A percentile compares a stretch with the other conserved stretches of the same genome.
Conservation (phyloP, 139 green algal species). For the Choricystis sp. region DNA sequence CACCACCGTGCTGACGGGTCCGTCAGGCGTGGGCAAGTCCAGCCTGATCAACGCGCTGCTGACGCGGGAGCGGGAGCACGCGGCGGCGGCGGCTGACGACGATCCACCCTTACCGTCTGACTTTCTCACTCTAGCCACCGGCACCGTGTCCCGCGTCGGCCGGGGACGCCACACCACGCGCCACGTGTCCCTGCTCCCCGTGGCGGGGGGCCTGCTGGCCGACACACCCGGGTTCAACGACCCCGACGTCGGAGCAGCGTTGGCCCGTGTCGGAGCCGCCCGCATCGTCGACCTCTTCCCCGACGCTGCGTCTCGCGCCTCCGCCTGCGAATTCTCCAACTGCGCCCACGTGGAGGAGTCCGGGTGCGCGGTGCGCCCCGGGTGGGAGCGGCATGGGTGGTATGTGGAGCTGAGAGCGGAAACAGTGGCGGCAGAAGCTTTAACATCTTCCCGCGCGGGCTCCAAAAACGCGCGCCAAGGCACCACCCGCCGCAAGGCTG, state of each 20-base stretch:
- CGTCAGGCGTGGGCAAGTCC: conserved; percentile 84
- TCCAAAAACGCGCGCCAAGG: conserved; percentile 43
- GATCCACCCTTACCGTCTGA: too few species aligned
- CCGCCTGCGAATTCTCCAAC: conserved; percentile 48
- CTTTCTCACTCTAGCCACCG: conserved; percentile 30
- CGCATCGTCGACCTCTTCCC: conserved; percentile 39
- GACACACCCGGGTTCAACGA: conserved; percentile 89
- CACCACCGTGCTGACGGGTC: conserved; percentile 70
- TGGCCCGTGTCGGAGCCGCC: conserved; percentile 6
- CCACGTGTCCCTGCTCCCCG: conserved; percentile 52
- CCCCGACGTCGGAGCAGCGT: conserved; percentile 36
- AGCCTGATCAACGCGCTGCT: conserved; percentile 81
- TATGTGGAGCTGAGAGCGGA: conserved; percentile 61
- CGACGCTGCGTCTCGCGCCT: conserved; percentile 21
- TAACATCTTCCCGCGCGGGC: conserved; percentile 9
- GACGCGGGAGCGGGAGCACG: background rate
- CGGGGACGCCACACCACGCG: conserved; percentile 86
- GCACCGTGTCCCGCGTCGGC: conserved; percentile 54
- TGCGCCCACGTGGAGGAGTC: conserved; percentile 79
- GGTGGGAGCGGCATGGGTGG: conserved; percentile 46
- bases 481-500: conserved; percentile 29
- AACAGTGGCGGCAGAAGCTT: conserved; percentile 28
- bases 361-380: conserved; percentile 48
- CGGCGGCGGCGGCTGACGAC: too few species aligned
- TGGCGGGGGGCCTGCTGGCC: conserved; percentile 65